Conservation (phyloP, 129 eudicot species). For the Heracleum sosnowskyi region DNA sequence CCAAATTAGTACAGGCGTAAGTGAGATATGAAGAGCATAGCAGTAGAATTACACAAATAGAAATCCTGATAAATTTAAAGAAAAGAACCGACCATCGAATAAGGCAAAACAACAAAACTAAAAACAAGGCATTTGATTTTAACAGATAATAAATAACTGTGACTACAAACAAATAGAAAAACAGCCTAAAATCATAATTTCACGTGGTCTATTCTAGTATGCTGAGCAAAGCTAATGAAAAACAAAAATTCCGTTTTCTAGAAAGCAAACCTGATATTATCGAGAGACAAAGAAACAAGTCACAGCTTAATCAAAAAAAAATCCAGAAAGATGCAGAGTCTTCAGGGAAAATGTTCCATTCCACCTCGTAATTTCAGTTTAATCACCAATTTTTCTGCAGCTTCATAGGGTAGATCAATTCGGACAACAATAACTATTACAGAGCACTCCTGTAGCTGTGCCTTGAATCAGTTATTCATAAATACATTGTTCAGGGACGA, state of each 20-base stretch:
- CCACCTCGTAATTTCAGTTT: neutral
- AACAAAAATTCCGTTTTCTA: neutral
- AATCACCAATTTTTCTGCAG: conserved; percentile 52
- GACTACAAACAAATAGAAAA: no score
- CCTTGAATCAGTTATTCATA: neutral
- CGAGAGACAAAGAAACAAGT: neutral
- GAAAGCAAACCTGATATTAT: neutral
- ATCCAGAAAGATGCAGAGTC: conserved; percentile 14
- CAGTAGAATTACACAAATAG: neutral
- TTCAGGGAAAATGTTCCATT: neutral
- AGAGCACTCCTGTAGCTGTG: neutral
- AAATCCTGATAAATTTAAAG: neutral
- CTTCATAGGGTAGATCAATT: conserved; percentile 23
- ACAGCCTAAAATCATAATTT: no score
- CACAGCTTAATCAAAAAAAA: neutral
- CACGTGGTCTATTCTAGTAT: no score
- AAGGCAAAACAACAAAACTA: no score
- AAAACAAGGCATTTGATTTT: no score
- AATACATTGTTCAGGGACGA: conserved; percentile 93
- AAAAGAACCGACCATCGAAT: no score
- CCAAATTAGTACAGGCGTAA: neutral
- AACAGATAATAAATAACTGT: no score
- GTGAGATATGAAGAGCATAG: neutral
- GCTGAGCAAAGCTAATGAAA: no score
- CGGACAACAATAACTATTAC: conserved; percentile 7